Base-by-base conservation (phyloP, 129 eudicot genomes). In the Erigeron canadensis region DNA sequence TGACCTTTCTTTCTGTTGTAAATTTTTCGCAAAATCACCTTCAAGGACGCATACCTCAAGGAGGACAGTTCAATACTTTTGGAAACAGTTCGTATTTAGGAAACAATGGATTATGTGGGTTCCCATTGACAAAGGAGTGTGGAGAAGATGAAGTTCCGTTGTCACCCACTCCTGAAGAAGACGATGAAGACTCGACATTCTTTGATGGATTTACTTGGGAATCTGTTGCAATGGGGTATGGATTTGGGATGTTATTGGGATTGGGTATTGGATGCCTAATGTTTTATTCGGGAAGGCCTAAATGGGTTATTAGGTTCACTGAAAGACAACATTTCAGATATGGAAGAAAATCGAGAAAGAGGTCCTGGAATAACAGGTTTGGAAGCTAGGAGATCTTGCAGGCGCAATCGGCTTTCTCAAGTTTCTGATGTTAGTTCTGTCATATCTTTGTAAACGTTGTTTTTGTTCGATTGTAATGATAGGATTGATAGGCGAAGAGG, bases 61-160 rank as follows among this genome's bases (percentile, higher is more conserved):
- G 86, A 13, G 50, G 74, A 11, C 83, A 82, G 42, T 75, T 83
- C 22, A 38, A 58, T 47, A 83, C 81, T 2, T 83, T 79, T 17
- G 69, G 2, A 22, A 75, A 19, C 17, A n/a, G 12, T 70, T 79
- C 83, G 0, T 79, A 18, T 41, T 18, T 17, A 62, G 81, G 75
- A 54, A 83, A 83, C 37, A 6, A 18, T 4, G 86, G 56, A 8
- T 71, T 79, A 79, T 79, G 86, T 34, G 86, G 81, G 16, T 63
- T 71, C 10, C 81, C 86, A 1, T 71, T 83, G 73, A 79, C 79
- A 15, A 79, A 75, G 8, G 60, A 17, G 0, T 79, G 82, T 11
- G 70, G 72, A 50, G 69, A 60, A 47, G 71, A 59, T 15, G 34
- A 45, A 2, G 48, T 61, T 9, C 7, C 68, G 11, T 10, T 10